Conservation (phyloP, 2,329 filamentous ascomycete species). For the Cytospora schulzeri region DNA sequence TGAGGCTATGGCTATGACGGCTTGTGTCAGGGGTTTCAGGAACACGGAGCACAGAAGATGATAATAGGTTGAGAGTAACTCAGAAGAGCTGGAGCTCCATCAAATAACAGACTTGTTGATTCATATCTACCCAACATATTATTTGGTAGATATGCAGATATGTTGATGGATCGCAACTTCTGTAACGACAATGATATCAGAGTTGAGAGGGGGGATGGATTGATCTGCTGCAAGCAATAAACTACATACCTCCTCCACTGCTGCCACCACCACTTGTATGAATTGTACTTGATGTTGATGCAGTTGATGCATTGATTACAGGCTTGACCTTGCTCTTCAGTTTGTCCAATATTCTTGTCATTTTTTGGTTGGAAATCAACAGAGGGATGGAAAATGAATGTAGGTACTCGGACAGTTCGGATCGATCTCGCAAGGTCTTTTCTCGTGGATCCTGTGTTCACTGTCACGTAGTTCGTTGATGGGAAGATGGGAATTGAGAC, state of each 20-base stretch:
- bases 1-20: conserved; percentile 3
- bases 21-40: conserved; percentile 7
- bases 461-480: too few species aligned
- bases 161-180: not conserved
- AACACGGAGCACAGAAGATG: not conserved
- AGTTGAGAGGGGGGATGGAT: too few species aligned
- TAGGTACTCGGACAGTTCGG: not conserved
- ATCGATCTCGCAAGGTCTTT: not conserved
- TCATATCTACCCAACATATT: not conserved
- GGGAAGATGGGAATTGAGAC: too few species aligned
- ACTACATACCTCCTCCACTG: conserved; percentile 10
- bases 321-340: conserved; percentile 14
- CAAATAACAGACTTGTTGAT: not conserved
- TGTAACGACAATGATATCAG: conserved; percentile 5
- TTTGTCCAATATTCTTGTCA: conserved; percentile 9
- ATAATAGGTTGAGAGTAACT: conserved; percentile 9
- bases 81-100: not conserved
- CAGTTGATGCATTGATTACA: not conserved
- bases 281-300: not conserved
- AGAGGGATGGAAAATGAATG: too few species aligned
- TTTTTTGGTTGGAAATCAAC: not conserved
- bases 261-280: too few species aligned
- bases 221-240: conserved; percentile 9
- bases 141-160: too few species aligned
- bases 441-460: not conserved